Base-by-base conservation (phyloP, 257 asterid genomes). In the Penstemon davidsonii region DNA sequence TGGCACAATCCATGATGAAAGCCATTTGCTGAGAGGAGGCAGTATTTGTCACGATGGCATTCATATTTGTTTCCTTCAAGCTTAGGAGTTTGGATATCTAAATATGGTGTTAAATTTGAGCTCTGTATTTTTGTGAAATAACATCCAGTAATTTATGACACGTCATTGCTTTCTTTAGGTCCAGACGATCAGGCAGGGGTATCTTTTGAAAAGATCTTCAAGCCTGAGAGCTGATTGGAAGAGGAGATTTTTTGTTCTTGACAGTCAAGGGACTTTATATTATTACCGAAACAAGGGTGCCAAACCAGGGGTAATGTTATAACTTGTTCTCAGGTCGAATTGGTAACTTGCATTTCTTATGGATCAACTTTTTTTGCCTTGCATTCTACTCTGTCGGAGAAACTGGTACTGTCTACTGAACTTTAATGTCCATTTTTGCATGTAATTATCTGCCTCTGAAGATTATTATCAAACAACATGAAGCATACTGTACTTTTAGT, bases 211-310 rank as follows among this genome's bases (percentile, higher is more conserved):
- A 80, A 87, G 88, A 78, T 93, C 97, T 45, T 86, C 96, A 50
- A 88, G 94, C 81, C 85, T 88, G 85, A 85, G 96, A 80, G 96
- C 96, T 67, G 96, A 90, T 76, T 93, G 99, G 99, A 93, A 88
- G 80, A 91, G 99, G 77, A 83, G 97, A 81, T 93, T 90, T 82
- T 93, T 93, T 78, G 83, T 93, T 62, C 95, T 93, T 33, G 97
- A 90, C 85, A 90, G 89, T 81, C 88, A 78, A 76, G 96, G 99
- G 68, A 88, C 82, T 67, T 79, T 93, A 67, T 93, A 90, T 74
- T 93, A 93, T 81, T 89, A 88, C 79, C 83, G 91, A 81, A 81
- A 85, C 80, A 88, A 84, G 79, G 96, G 95, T 82, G 79, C 75
- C 76, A 84, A 80, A 75, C 74, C 83, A 43, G 80, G 78, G 88